Evolutionary conservation across 805 yeast genomes (phyloP).

Genomic region (Pichia nakasei): DNA sequence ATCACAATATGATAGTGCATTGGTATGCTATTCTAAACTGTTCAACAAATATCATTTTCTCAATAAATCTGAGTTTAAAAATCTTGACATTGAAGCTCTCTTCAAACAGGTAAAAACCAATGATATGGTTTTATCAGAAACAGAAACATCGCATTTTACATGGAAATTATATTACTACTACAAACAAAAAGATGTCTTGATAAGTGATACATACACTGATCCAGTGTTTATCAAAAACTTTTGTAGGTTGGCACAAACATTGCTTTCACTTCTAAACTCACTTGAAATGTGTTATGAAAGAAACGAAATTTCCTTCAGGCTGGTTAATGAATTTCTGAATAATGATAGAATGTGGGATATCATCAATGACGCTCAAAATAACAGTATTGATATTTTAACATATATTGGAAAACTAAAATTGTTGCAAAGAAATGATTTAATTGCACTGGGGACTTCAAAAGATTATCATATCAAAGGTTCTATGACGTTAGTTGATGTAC

Average conservation of each 20-base stretch:
- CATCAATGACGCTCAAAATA: conserved; percentile 18
- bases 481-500: conserved; percentile 11
- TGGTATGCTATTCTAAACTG: conserved; percentile 41
- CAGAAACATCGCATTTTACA: conserved; percentile 12
- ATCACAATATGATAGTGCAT: conserved; percentile 52
- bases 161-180: conserved; percentile 16
- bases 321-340: conserved; percentile 33
- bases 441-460: conserved; percentile 24
- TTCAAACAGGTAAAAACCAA: conserved; percentile 3
- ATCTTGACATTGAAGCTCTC: conserved; percentile 10
- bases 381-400: conserved; percentile 3
- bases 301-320: conserved; percentile 33
- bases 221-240: conserved; percentile 23
- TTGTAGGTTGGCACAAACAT: conserved; percentile 23
- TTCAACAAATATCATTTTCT: conserved; percentile 18
- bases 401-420: conserved; percentile 40
- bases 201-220: conserved; percentile 15
- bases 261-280: conserved; percentile 18
- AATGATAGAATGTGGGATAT: conserved; percentile 14
- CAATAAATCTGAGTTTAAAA: conserved; percentile 10
- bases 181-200: conserved; percentile 15
- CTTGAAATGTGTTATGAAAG: conserved; percentile 20
- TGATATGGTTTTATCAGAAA: conserved; percentile 4
- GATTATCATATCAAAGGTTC: conserved; percentile 27
- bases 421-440: conserved; percentile 37